phyloP scores from a whole-genome alignment of 345 rosid genomes.

The Citrus cavaleriei region DNA sequence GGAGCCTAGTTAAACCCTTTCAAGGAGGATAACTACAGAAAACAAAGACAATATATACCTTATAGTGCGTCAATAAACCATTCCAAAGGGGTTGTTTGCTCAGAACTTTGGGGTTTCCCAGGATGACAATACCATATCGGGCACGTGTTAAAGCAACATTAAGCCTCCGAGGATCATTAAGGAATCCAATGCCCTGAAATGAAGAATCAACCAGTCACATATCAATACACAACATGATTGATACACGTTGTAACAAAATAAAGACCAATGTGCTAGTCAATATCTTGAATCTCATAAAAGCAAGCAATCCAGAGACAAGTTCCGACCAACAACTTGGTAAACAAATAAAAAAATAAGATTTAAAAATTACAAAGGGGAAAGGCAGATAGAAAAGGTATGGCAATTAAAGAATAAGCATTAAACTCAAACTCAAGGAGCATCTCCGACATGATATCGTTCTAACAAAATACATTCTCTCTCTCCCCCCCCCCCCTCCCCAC shows the following conservation, averaged over 20 bases:
- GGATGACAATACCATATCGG: constrained; percentile 95
- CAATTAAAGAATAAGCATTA: neutral
- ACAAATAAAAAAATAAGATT: neutral
- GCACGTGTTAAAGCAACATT: constrained; percentile 99
- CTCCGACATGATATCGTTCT: neutral
- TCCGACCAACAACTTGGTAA: neutral
- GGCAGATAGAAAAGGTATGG: neutral
- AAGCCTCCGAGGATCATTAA: constrained; percentile 98
- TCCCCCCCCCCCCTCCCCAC: neutral
- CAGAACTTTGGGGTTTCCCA: constrained; percentile 97
- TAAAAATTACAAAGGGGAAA: neutral
- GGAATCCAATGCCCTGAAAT: constrained; percentile 95
- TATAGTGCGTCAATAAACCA: constrained; percentile 91
- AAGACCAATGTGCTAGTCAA: neutral
- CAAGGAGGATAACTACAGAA: neutral
- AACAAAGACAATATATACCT: constrained; percentile 41
- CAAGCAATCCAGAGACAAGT: neutral
- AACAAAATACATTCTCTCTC: neutral
- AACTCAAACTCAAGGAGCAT: neutral
- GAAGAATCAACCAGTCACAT: constrained; percentile 10
- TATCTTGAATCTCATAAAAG: neutral
- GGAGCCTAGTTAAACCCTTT: neutral
- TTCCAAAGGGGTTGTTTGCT: constrained; percentile 99
- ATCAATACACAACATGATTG: neutral
- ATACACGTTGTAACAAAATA: neutral